Evolutionary conservation across 805 yeast genomes (phyloP).

Genomic region (Candida piceae): DNA sequence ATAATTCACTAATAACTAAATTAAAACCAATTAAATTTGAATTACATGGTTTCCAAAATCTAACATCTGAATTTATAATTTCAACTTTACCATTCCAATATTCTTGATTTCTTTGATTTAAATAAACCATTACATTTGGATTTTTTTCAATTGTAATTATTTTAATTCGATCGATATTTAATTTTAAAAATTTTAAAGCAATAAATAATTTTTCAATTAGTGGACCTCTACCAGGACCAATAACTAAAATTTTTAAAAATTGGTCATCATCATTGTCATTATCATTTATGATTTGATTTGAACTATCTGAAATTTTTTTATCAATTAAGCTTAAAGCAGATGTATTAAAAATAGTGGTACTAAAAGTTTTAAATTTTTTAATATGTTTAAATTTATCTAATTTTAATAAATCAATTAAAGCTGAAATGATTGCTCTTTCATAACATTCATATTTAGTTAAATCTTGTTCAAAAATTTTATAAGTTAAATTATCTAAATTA

Average conservation of each 20-base stretch:
- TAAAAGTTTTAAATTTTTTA: slow-evolving; percentile 11
- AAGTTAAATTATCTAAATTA: slow-evolving; percentile 53
- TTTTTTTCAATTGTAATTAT: slow-evolving; percentile 71
- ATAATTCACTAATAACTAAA: slow-evolving; percentile 70
- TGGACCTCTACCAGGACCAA: slow-evolving; percentile 91
- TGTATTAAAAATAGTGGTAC: slow-evolving; percentile 17
- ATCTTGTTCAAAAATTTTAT: slow-evolving; percentile 70
- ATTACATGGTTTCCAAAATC: slow-evolving; percentile 38
- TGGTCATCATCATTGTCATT: no score
- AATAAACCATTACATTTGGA: slow-evolving; percentile 47
- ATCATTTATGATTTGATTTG: no score
- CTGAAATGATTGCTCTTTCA: slow-evolving; percentile 55
- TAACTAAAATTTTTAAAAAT: slow-evolving; percentile 44
- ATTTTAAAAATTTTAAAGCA: slow-evolving; percentile 33
- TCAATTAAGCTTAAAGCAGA: slow-evolving; percentile 16
- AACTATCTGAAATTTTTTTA: no score
- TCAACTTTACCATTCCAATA: slow-evolving; percentile 51
- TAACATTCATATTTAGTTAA: slow-evolving; percentile 63
- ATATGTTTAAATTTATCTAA: slow-evolving; percentile 17
- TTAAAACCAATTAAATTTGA: slow-evolving; percentile 35
- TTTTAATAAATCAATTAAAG: slow-evolving; percentile 36
- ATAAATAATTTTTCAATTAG: slow-evolving; percentile 50
- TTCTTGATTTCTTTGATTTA: slow-evolving; percentile 43
- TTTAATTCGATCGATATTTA: slow-evolving; percentile 21
- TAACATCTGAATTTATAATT: slow-evolving; percentile 54